Base-by-base conservation (phyloP, 768 basidiomycete species). In the Clavaria fumosa region DNA sequence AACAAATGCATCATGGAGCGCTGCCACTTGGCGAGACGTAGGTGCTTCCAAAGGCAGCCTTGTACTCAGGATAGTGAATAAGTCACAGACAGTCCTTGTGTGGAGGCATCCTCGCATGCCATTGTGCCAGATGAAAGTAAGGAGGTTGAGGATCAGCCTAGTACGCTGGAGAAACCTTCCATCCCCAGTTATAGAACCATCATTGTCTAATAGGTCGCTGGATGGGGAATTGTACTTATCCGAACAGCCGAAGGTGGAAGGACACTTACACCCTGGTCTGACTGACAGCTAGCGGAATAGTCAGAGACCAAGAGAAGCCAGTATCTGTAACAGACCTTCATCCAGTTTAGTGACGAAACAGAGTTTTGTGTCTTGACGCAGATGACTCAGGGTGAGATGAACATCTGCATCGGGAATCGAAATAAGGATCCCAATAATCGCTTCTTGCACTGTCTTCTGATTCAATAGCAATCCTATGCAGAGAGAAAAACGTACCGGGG, bases 1-100 rank as follows among this genome's bases (percentile, higher is more conserved):
- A 34, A 72, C 43, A 4, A 66, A 41, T 4, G 55, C 46, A 37
- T 63, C 57, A 21, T 54, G 53, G 26, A 70, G 47, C 15, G 52
- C 38, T 11, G 9, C 34, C 17, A 26, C 43, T 14, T 27, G 27
- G 15, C 37, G n/a, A 23, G 43, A 31, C 9, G 34, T 28, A 2
- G 45, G 21, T 7, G 21, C 10, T 10, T 42, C 34, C 23, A 34
- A 38, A 7, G 42, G 42, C 10, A 56, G 21, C 28, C 45, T 48
- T 17, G 41, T 45, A 11, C 50, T 40, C 23, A 53, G 35, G 19
- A 42, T 31, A 6, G 38, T 26, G 6, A 61, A 40, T 15, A 62
- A 48, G 11, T 36, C 35, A 4, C 45, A 45, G 2, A 51, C 37
- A 0, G 50, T 43, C 24, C 50, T 45, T n/a, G 35, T 38, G 27